Evolutionary conservation across 2,329 filamentous ascomycete genomes (phyloP), one percentile per base, ranked within the genome.

Genomic region (Pyricularia grisea): DNA sequence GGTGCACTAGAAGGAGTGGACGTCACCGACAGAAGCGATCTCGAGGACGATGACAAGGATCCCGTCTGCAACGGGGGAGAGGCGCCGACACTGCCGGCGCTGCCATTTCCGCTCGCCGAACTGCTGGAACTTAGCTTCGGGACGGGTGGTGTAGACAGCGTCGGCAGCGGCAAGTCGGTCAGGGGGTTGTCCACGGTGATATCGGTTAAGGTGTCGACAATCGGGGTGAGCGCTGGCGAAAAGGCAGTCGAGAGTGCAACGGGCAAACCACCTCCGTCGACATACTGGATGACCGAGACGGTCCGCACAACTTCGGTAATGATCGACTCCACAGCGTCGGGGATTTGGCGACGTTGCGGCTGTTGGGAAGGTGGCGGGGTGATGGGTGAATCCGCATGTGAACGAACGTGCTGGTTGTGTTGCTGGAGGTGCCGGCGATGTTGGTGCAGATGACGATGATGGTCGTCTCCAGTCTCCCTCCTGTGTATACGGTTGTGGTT

Each of bases 281-380:
- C 81, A 71, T 84, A 74, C 72, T 87, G 81, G 69, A 87, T 76
- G 74, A 87, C 78, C 30, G 84, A 85, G 71, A 88, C 77, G 73
- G 85, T 87, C 75, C 86, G 81, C 68, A 86, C 78, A 73, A 88
- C 78, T 70, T 79, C 77, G 17, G 80, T 83, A 73, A 84, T 77
- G 73, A 79, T 77, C 67, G 74, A 70, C 27, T 77, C 75, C 69
- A 68, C 69, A 9, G 31, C 64, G 20, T 33, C 64, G 69, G 70
- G 68, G 73, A 76, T 71, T 70, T 75, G 77, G 70, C 74, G 73
- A 31, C 76, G 73, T 31, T 75, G 72, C 50, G 74, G 70, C 27
- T 55, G 36, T 60, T 74, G 68, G 23, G 64, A 23, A 4, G 60
- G 66, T 10, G 31, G 27, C 33, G 36, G 28, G 17, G 68, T 69